Percentiles rank a stretch among this genome's conserved stretches.
These are phyloP conservation scores for Symmetrospora coprosmae DNA, from an alignment of 768 basidiomycete genomes.

Conservation along the genomic window DNA sequence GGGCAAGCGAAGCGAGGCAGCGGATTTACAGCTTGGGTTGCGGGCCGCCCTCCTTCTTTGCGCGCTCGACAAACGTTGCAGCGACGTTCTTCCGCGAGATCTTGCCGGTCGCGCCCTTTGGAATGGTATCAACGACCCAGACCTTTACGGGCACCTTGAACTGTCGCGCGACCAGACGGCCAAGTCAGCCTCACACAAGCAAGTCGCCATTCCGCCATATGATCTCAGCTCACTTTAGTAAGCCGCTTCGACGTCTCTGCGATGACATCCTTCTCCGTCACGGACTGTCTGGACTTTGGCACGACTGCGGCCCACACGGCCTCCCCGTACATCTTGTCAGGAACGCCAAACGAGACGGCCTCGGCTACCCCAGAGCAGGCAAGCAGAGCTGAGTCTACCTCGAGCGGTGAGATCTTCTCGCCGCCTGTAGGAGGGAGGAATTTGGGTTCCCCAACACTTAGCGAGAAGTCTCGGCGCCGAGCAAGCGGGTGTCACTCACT, in stretches of 20 bases:
- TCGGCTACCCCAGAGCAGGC: constrained; percentile 38
- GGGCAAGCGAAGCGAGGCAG: no score
- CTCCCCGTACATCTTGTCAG: constrained; percentile 30
- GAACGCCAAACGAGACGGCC: constrained; percentile 30
- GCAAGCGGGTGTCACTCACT: constrained; percentile 25
- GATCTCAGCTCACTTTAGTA: constrained; percentile 1
- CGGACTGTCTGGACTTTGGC: constrained; percentile 6
- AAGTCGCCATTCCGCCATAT: neutral
- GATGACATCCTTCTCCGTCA: constrained; percentile 20
- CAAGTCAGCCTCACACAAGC: neutral
- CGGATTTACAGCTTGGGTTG: constrained; percentile 24
- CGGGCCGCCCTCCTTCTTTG: constrained; percentile 20
- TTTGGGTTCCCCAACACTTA: no score
- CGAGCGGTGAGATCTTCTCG: constrained; percentile 40
- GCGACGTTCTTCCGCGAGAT: constrained; percentile 30
- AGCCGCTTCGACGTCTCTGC: constrained; percentile 2
- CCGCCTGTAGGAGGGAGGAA: constrained; percentile 17
- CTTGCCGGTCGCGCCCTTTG: constrained; percentile 32
- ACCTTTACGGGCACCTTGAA: constrained; percentile 29
- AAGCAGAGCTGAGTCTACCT: constrained; percentile 48
- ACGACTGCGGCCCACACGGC: constrained; percentile 28
- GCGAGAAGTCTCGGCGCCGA: neutral
- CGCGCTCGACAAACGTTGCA: constrained; percentile 26
- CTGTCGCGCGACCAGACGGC: neutral
- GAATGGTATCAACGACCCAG: constrained; percentile 29